Evolutionary conservation across 2,329 filamentous ascomycete genomes (phyloP).

Genomic region (Canariomyces notabilis): DNA sequence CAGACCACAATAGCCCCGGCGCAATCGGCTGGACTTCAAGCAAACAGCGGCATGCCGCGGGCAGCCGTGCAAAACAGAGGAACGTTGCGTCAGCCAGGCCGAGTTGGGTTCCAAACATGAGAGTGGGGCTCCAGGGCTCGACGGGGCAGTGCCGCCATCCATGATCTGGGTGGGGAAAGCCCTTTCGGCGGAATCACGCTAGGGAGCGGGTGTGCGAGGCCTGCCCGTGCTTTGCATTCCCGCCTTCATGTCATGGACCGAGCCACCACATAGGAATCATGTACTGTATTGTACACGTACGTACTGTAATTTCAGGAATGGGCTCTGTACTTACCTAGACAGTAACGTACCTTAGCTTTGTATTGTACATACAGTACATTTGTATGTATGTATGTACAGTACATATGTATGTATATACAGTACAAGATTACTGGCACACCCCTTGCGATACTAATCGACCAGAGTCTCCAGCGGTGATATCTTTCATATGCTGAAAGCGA

Average conservation of each 20-base stretch:
- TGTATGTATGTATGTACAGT: too few relatives aligned
- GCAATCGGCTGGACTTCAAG: background rate
- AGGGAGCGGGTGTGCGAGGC: constrained; percentile 17
- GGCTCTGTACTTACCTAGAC: too few relatives aligned
- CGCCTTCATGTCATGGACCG: constrained; percentile 12
- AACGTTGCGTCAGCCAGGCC: background rate
- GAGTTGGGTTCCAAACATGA: background rate
- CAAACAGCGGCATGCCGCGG: background rate
- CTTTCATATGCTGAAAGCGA: too few relatives aligned
- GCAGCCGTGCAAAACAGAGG: background rate
- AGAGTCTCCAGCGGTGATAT: too few relatives aligned
- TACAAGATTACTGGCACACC: too few relatives aligned
- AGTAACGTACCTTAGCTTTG: too few relatives aligned
- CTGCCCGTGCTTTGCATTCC: constrained; percentile 18
- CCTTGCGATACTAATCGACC: too few relatives aligned
- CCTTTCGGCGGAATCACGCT: constrained; percentile 9
- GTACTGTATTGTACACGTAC: too few relatives aligned
- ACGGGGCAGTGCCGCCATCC: constrained; percentile 13
- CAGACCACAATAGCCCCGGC: background rate
- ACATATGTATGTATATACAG: too few relatives aligned
- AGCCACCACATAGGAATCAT: too few relatives aligned
- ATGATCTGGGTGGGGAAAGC: constrained; percentile 14
- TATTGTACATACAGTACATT: too few relatives aligned
- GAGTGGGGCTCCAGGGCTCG: background rate
- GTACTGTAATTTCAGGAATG: too few relatives aligned